These are phyloP conservation scores for Candida sanyaensis DNA, from an alignment of 1,139 yeast species.

Conservation along the genomic window DNA sequence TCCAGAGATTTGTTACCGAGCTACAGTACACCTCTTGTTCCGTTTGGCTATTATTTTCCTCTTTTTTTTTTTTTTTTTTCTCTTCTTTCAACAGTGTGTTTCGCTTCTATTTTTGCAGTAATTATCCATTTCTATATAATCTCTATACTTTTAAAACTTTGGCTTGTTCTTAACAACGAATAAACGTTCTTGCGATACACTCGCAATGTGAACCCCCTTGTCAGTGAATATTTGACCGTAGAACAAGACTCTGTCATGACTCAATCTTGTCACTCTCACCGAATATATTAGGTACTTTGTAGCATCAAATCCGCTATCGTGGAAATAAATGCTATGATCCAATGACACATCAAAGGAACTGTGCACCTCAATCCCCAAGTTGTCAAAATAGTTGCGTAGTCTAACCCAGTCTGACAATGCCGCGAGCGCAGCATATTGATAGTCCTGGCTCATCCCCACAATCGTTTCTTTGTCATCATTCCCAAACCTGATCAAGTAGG, in stretches of 20 bases:
- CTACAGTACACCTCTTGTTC: background rate
- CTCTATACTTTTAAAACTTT: background rate
- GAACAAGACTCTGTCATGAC: conserved; percentile 42
- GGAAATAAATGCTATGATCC: conserved; percentile 45
- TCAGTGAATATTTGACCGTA: conserved; percentile 36
- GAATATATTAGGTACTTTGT: conserved; percentile 40
- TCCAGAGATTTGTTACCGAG: background rate
- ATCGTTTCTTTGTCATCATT: conserved; percentile 14
- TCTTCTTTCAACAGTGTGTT: too few relatives aligned
- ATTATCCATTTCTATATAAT: background rate
- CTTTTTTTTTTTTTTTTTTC: background rate
- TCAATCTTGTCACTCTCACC: conserved; percentile 35
- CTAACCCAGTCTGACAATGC: conserved; percentile 52
- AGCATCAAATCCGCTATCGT: conserved; percentile 46
- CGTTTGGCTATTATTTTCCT: too few relatives aligned
- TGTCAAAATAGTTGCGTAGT: conserved; percentile 3
- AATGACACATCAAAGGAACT: conserved; percentile 36
- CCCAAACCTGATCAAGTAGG: conserved; percentile 46
- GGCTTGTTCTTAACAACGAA: conserved; percentile 24
- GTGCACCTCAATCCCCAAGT: background rate
- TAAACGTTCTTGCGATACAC: conserved; percentile 47
- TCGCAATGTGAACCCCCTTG: conserved; percentile 38
- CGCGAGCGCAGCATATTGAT: conserved; percentile 60
- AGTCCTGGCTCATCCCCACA: conserved; percentile 17
- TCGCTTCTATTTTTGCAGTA: background rate